Base-by-base conservation (phyloP, 2,329 filamentous ascomycete species). In the Colletotrichum graminicola region DNA sequence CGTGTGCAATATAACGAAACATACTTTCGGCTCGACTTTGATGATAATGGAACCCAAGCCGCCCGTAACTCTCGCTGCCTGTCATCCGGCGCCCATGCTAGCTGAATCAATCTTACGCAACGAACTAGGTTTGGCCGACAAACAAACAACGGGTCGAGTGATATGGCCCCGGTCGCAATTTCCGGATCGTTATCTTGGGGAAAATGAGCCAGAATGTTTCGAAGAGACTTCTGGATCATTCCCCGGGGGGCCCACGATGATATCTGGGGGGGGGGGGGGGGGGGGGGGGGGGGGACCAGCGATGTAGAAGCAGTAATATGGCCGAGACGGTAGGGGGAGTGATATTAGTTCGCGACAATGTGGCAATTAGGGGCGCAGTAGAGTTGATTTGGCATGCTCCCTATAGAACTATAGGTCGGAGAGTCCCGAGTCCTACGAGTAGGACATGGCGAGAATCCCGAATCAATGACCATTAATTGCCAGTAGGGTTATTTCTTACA, bases 131-230 rank as follows among this genome's bases (percentile, higher is more conserved):
- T 47, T 61, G 39, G 41, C 41, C 3, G 32, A 61, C 32, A 16
- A 41, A 45, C 18, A 52, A 71, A 57, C 43, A n/a, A 41, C 29
- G 59, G 65, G 65, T 66, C 56, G 51, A 32, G 36, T 32, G 23
- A 67, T 51, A 51, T 51, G 49, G 39, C 29, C 59, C 65, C 65
- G 62, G 29, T 68, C 26, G 57, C 29, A 71, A 71, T 68, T 43
- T 68, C 65, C 59, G 68, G 29, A 43, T 47, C 41, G 36, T 71
- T 59, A 71, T 71, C 65, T 68, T 64, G 59, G 64, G 57, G 45
- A 54, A 47, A 11, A 26, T 34, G 52, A n/a, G 11, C 61, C 66
- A 71, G 34, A 67, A 71, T 59, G 68, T 68, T 71, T 63, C 64
- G 59, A 71, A 57, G 67, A 68, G 18, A 59, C n/a, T 32, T 71